Conservation (phyloP, 441 rosid species). For the Aquilaria agallochum region DNA sequence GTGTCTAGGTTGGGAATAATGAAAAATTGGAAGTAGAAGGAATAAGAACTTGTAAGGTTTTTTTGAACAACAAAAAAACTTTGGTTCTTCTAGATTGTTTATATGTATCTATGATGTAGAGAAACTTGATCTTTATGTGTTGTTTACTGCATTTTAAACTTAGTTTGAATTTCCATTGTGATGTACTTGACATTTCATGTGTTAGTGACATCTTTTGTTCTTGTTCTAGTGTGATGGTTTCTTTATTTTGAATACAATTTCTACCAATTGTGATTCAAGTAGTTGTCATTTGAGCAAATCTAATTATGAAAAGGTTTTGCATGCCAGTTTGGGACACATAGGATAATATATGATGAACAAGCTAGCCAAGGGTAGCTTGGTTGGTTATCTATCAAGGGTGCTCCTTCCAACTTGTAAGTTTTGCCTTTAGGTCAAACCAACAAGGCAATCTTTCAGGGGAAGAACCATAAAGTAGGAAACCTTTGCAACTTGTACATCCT, state of each 20-base stretch:
- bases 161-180: neutral
- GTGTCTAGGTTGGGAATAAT: too few species aligned
- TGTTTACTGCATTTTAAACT: neutral
- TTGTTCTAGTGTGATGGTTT: neutral
- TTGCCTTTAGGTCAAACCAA: neutral
- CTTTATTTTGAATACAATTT: neutral
- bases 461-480: neutral
- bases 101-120: neutral
- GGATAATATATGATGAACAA: neutral
- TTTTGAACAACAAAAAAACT: too few species aligned
- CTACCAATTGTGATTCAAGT: too few species aligned
- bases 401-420: neutral
- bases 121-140: neutral
- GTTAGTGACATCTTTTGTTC: neutral
- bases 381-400: too few species aligned
- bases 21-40: neutral
- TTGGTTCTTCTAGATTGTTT: neutral
- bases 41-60: neutral
- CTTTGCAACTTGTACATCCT: neutral
- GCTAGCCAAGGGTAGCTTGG: too few species aligned
- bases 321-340: neutral
- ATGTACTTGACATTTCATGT: neutral
- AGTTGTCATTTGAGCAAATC: neutral
- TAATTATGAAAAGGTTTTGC: neutral
- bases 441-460: neutral